Evolutionary conservation across 345 rosid genomes (phyloP), one percentile per base, ranked within the genome.

Genomic region (Geranium rotundifolium): DNA sequence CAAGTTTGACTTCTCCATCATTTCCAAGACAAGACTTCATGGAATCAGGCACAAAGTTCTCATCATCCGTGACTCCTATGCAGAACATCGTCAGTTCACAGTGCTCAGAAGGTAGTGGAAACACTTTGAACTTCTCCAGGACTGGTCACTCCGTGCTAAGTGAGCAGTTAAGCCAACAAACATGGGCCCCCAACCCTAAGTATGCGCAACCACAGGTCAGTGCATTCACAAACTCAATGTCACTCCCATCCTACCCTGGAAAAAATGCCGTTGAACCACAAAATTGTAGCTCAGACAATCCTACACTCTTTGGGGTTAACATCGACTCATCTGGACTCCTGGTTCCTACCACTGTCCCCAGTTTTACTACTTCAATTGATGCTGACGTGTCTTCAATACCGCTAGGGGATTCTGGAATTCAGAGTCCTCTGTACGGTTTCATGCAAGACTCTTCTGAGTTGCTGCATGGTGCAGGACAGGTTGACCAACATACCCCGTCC

Each of bases 381-480:
- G 65, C 76, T 71, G 84, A 82, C 69, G 82, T 77, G 69, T 74
- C 87, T 27, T 79, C 90, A 17, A 77, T 79, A 68, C 76, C 87
- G 23, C 63, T 79, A 66, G 80, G 78, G 63, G 82, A 81, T 59
- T 68, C 82, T 67, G 85, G 80, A 27, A 79, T 76, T 65, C 84
- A 81, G 63, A 84, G 66, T 67, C 76, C 89, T 29, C 62, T 81
- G 65, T 82, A 76, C 62, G 72, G 81, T 63, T 76, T 82, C 77
- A 72, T 74, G 79, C 89, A 86, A 74, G 89, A 82, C 75, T 79
- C 88, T 65, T 75, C 81, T 66, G 82, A 84, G 73, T 62, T 84
- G 23, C 60, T 82, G 83, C 86, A 72, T 54, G 63, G 70, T 71
- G 76, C 76, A 56, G 80, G 82, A 67, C 81, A 80, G 67, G 74